phyloP scores from a whole-genome alignment of 2,329 filamentous ascomycete genomes.

The Diaporthe sp. region DNA sequence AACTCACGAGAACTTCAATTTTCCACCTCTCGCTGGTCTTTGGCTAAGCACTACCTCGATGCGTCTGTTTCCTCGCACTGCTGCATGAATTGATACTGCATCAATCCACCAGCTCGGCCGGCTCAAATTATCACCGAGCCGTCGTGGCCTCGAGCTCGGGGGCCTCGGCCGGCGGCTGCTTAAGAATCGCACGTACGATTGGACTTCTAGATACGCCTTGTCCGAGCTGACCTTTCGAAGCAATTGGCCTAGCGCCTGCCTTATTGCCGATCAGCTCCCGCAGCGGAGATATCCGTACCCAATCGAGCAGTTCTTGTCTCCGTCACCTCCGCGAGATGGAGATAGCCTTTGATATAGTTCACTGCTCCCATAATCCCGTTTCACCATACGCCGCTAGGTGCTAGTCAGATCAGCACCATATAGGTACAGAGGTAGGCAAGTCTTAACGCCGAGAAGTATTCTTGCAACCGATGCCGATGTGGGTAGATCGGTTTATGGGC shows the following conservation, averaged over 20 bases:
- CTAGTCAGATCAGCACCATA: not conserved
- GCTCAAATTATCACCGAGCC: not conserved
- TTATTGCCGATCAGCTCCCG: conserved; percentile 9
- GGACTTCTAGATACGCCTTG: conserved; percentile 9
- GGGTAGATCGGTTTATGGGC: not conserved
- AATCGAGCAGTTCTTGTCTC: not conserved
- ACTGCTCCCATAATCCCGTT: not conserved
- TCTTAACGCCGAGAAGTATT: not conserved
- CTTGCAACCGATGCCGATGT: not conserved
- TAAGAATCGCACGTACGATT: not conserved
- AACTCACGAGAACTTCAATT: not conserved
- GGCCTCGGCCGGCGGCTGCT: not conserved
- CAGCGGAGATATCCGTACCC: not conserved
- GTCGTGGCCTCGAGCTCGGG: not conserved
- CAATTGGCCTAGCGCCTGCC: not conserved
- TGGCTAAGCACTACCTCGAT: not conserved
- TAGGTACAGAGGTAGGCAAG: not conserved
- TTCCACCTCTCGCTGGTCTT: no score
- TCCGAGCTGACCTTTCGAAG: not conserved
- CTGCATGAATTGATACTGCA: not conserved
- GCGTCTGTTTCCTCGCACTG: not conserved
- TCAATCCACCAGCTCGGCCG: not conserved
- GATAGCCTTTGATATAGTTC: not conserved
- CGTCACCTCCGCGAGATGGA: conserved; percentile 1
- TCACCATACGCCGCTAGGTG: not conserved